A percentile compares a stretch with the other conserved stretches of the same genome.
phyloP scores from a whole-genome alignment of 331 rosid species.

The Erythrophleum ivorense region DNA sequence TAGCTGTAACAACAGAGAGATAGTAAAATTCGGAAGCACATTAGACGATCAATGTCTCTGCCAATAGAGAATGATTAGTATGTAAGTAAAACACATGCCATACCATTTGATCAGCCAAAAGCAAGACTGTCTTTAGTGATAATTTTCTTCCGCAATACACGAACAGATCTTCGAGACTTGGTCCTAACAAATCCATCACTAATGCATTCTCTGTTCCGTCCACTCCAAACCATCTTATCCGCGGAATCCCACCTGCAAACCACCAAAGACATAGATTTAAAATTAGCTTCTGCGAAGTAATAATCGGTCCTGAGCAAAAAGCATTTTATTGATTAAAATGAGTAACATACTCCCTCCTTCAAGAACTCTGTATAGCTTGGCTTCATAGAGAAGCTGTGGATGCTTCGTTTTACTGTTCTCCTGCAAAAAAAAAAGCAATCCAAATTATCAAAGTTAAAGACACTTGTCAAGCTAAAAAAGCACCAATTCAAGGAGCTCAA shows the following conservation, averaged over 20 bases:
- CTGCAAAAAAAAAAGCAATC: slow-evolving; percentile 53
- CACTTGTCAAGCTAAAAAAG: no score
- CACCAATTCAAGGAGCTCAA: background rate
- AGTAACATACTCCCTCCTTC: slow-evolving; percentile 99
- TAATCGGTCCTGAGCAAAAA: no score
- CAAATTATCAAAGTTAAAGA: no score
- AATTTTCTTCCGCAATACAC: slow-evolving; percentile 92
- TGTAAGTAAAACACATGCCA: background rate
- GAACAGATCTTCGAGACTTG: slow-evolving; percentile 96
- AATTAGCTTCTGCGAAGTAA: no score
- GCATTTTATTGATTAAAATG: no score
- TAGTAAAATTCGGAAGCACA: no score
- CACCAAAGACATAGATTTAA: no score
- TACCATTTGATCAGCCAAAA: slow-evolving; percentile 99
- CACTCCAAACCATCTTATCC: slow-evolving; percentile 80
- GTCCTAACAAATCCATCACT: slow-evolving; percentile 90
- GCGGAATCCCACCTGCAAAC: slow-evolving; percentile 83
- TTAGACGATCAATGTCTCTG: no score
- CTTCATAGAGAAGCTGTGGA: slow-evolving; percentile 90
- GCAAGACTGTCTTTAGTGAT: slow-evolving; percentile 81
- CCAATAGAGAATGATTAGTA: no score
- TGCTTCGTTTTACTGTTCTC: slow-evolving; percentile 91
- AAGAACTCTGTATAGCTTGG: slow-evolving; percentile 77
- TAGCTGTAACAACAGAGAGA: no score
- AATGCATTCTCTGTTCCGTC: slow-evolving; percentile 89